Base-by-base conservation (phyloP, 1,284 basidiomycete genomes). In the Sporisorium graminicola region DNA sequence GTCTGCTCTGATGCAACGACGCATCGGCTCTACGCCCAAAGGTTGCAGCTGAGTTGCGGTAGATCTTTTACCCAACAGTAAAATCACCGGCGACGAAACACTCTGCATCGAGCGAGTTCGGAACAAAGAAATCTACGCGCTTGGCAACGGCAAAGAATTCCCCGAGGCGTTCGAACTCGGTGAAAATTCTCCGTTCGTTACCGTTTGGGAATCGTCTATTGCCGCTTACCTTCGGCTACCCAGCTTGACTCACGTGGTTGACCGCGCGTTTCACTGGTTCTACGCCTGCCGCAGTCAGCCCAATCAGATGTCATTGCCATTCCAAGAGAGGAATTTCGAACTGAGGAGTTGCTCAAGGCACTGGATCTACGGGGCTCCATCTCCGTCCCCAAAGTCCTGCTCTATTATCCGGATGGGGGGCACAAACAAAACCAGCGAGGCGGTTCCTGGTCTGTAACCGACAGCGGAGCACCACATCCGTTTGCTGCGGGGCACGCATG, bases 151-250 rank as follows among this genome's bases (percentile, higher is more conserved):
- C 31, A 33, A 29, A 49, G n/a, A 50, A 50, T 50, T 50, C n/a
- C 2, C 49, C 46, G 46, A 47, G n/a, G n/a, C n/a, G n/a, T n/a
- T 18, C 16, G 5, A n/a, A 12, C 4, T n/a, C 29, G 29, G 29
- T 26, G n/a, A 50, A 50, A 50, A 50, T 50, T 50, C 49, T 50
- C 49, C 49, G 49, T 50, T 10, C 29, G n/a, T 50, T 33, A 13
- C 49, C 49, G 49, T 14, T 13, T 20, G 18, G 5, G 29, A 20
- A 33, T 33, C 49, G 49, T 33, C 12, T 50, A 33, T 20, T 13
- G 49, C 31, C 49, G 49, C 49, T 50, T 50, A 50, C 49, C 31
- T 31, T 20, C 49, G 49, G 49, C n/a, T 50, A 50, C 27, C 9
- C 49, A 22, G 18, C 49, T 18, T 16, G 16, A 47, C 6, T 6